These are phyloP conservation scores for Leccinum imitatum DNA, from an alignment of 768 basidiomycete species.

Conservation along the genomic window DNA sequence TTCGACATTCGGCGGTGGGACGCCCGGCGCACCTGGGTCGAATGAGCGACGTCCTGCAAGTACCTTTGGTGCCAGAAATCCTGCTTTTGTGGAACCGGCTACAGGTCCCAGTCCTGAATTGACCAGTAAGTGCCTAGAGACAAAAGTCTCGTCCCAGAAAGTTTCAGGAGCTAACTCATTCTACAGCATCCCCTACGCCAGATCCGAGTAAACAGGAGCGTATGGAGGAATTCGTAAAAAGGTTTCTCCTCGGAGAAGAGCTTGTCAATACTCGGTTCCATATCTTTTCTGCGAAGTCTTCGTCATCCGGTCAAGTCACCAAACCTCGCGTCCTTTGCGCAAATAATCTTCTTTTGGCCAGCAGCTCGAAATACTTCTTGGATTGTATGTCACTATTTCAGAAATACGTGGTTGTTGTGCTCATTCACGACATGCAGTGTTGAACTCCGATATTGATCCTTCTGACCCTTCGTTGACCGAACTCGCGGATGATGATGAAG, in stretches of 20 bases:
- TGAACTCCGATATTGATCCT: conserved; percentile 8
- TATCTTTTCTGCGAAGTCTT: conserved; percentile 20
- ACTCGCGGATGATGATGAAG: conserved; percentile 7
- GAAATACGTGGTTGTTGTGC: neutral
- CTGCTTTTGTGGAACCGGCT: no score
- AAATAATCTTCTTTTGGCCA: conserved; percentile 29
- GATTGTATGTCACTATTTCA: conserved; percentile 15
- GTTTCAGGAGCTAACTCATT: neutral
- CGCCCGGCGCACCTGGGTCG: no score
- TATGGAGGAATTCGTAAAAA: conserved; percentile 23
- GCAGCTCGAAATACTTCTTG: conserved; percentile 28
- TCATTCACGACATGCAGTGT: conserved; percentile 3
- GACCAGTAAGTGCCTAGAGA: no score
- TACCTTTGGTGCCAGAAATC: no score
- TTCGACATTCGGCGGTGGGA: no score
- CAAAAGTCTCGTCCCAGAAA: no score
- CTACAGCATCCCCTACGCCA: neutral
- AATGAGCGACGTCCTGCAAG: no score
- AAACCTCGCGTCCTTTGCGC: conserved; percentile 27
- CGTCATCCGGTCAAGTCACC: conserved; percentile 6
- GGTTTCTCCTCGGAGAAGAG: conserved; percentile 28
- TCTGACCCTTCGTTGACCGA: conserved; percentile 13
- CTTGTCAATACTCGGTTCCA: conserved; percentile 34
- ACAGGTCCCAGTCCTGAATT: neutral
- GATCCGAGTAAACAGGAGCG: conserved; percentile 12